Base-by-base conservation (phyloP, 2,329 filamentous ascomycete genomes). In the Aspergillus sp. region DNA sequence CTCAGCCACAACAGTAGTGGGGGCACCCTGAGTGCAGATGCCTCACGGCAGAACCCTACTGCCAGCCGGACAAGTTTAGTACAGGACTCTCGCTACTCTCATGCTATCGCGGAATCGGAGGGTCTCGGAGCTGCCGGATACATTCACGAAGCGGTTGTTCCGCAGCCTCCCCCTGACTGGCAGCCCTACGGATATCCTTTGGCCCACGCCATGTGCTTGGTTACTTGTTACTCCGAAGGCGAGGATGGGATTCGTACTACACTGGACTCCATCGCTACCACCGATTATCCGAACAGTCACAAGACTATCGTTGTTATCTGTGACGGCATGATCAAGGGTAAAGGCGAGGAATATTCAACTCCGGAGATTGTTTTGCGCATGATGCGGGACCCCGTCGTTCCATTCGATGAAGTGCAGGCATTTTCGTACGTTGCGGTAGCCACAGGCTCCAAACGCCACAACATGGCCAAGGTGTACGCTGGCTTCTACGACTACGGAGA, bases 271-370 rank as follows among this genome's bases (percentile, higher is more conserved):
- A 90, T 99, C 73, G 95, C 94, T 53, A 96, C 91, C 78, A 99
- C 95, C 3, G 96, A 99, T 76, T 99, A 99, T 70, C 95, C 95
- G 53, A 99, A 99, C 83, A 98, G 94, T 75, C 96, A 99, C 84
- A 99, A 99, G 79, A 87, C 93, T 29, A 95, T 99, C 68, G 84
- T 99, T 61, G 91, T 97, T 69, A 91, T 99, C 69, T 99, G 95
- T 78, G 95, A 99, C 75, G 95, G 95, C 78, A 86, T 98, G 72
- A 96, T 99, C 82, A 97, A 97, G 80, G 96, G 96, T 66, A 86
- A 96, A 71, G 95, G 96, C 52, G 95, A 99, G 77, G 80, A 83
- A 9, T 80, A 90, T 69, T 90, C 92, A 3, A 99, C 95, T 0
- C 95, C 95, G 0, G 95, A 99, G 12, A 91, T 96, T 67, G 89